Base-by-base conservation (phyloP, 2,329 filamentous ascomycete genomes). In the Sclerotinia sclerotiorum region DNA sequence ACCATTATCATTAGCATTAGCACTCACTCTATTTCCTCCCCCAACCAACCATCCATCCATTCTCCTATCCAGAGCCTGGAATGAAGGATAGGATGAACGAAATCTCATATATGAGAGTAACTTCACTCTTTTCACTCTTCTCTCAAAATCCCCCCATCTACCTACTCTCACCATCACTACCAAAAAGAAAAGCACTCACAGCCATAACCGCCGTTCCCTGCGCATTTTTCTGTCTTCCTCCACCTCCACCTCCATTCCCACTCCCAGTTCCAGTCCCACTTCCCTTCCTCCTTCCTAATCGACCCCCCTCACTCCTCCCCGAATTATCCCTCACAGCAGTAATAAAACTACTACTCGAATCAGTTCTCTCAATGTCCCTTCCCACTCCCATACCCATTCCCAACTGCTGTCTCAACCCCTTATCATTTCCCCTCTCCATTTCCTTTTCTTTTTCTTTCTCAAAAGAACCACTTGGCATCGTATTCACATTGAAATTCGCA, bases 271-370 rank as follows among this genome's bases (percentile, higher is more conserved):
- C 69, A 29, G 49, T 58, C 1, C 29, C 66, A 65, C 70, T 72
- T 29, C 69, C 72, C 42, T 65, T 58, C 1, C n/a, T n/a, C 21
- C 60, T 49, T 15, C 17, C 46, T 0, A 39, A 39, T 17, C 48
- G 24, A 7, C 65, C 57, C 3, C 15, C 11, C 1, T 62, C 65
- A 27, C 65, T 67, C 13, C 39, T 24, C 15, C 70, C 67, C n/a
- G 73, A 76, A 62, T 73, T 73, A 48, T 72, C 69, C 39, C 72
- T 68, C 13, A 76, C 60, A 15, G 72, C 74, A 2, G 75, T 76
- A 5, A 77, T 58, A 13, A 72, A 60, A 52, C 74, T 76, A 51
- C 73, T 74, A 10, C 54, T 69, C 7, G 75, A 76, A 49, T 72
- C 69, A 10, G 68, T 70, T 42, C 75, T 68, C 35, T 62, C 70